A percentile compares a stretch with the other conserved stretches of the same genome.
phyloP scores from a whole-genome alignment of 2,329 filamentous ascomycete species.

The Pyrenochaeta sp. region DNA sequence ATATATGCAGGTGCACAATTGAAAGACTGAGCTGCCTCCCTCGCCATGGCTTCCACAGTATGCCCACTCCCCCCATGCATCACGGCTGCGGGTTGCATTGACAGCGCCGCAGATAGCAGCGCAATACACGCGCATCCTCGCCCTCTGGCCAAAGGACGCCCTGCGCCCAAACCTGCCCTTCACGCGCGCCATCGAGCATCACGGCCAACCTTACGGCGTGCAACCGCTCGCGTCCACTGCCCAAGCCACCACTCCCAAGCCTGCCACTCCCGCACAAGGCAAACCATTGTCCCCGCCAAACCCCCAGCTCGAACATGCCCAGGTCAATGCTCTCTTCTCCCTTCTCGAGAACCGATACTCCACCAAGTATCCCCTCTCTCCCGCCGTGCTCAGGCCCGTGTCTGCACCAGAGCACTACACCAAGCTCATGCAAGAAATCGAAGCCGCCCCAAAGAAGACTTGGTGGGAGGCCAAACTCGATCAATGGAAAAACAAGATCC shows the following conservation, averaged over 20 bases:
- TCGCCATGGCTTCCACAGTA: constrained; percentile 27
- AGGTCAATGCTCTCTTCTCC: constrained; percentile 66
- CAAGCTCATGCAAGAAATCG: constrained; percentile 46
- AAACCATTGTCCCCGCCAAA: constrained; percentile 18
- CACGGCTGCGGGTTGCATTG: too few relatives aligned
- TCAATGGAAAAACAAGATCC: constrained; percentile 48
- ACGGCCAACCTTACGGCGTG: constrained; percentile 42
- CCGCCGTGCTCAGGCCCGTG: constrained; percentile 38
- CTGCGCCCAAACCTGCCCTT: constrained; percentile 59
- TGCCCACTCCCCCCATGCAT: not conserved
- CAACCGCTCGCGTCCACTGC: constrained; percentile 30
- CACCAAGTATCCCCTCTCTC: constrained; percentile 47
- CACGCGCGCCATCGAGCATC: constrained; percentile 52
- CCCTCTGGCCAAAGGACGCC: constrained; percentile 59
- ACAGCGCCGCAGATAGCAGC: constrained; percentile 45
- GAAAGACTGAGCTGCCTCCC: constrained; percentile 1
- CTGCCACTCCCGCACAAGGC: constrained; percentile 12
- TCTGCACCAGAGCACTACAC: constrained; percentile 47
- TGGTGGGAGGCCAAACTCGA: constrained; percentile 46
- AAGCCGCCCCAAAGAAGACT: constrained; percentile 41
- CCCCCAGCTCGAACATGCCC: constrained; percentile 48
- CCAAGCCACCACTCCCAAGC: constrained; percentile 15
- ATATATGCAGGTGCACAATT: not conserved
- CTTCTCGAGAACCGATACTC: constrained; percentile 67
- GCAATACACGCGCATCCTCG: constrained; percentile 59